These are phyloP conservation scores for Neofusicoccum ribis DNA, from an alignment of 2,329 filamentous ascomycete genomes.

Conservation along the genomic window DNA sequence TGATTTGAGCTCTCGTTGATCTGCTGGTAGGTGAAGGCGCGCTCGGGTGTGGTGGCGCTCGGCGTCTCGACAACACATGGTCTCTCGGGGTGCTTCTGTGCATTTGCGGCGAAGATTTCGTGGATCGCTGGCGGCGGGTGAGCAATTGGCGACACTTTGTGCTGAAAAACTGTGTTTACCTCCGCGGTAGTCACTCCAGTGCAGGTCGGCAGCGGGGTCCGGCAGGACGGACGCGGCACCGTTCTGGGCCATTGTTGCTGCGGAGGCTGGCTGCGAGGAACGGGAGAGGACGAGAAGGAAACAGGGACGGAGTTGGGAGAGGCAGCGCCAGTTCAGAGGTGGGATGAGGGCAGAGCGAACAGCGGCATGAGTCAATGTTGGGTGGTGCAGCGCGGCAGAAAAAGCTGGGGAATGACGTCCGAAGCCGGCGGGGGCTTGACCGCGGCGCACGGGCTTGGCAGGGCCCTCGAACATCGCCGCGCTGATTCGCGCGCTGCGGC, in stretches of 20 bases:
- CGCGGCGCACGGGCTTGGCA: slow-evolving; percentile 9
- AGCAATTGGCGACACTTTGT: not conserved
- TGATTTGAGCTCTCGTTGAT: slow-evolving; percentile 83
- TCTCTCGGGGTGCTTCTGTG: slow-evolving; percentile 66
- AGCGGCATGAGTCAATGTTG: slow-evolving; percentile 13
- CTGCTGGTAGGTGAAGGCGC: slow-evolving; percentile 78
- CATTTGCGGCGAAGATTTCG: slow-evolving; percentile 68
- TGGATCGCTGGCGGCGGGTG: slow-evolving; percentile 56
- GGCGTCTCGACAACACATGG: slow-evolving; percentile 68
- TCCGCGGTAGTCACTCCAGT: slow-evolving; percentile 66
- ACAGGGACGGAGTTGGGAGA: not conserved
- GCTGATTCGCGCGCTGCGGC: slow-evolving; percentile 7
- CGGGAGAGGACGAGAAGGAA: not conserved
- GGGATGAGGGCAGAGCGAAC: not conserved
- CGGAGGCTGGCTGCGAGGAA: not conserved
- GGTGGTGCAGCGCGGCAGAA: not conserved
- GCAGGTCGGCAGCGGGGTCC: slow-evolving; percentile 66
- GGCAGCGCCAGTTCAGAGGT: not conserved
- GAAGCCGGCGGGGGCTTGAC: slow-evolving; percentile 14
- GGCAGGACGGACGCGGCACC: slow-evolving; percentile 44
- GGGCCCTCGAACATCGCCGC: not conserved
- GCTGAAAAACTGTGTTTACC: not conserved
- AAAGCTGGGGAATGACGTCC: slow-evolving; percentile 20
- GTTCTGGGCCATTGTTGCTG: slow-evolving; percentile 11
- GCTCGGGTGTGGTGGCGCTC: slow-evolving; percentile 54